Evolutionary conservation across 1,284 basidiomycete genomes (phyloP).

Genomic region (Melampsora larici-populina): DNA sequence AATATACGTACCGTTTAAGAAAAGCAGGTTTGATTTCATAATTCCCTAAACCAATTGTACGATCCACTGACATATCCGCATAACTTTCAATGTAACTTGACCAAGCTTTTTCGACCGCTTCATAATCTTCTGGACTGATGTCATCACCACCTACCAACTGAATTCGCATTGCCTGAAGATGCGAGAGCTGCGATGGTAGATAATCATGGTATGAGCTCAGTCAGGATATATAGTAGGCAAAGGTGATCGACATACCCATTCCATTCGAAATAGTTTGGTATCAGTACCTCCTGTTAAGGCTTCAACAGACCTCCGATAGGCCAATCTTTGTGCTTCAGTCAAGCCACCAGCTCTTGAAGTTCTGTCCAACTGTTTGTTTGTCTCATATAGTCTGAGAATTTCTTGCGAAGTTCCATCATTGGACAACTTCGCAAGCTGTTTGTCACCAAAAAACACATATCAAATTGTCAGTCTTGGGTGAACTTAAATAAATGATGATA

Average conservation of each 20-base stretch:
- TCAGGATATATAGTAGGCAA: background rate
- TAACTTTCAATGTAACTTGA: conserved; percentile 49
- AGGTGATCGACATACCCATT: conserved; percentile 46
- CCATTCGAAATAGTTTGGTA: conserved; percentile 51
- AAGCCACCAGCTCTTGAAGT: background rate
- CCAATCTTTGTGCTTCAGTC: conserved; percentile 35
- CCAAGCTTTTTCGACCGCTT: conserved; percentile 48
- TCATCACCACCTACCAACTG: conserved; percentile 51
- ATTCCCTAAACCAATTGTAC: conserved; percentile 46
- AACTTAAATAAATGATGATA: background rate
- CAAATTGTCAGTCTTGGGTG: background rate
- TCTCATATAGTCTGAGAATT: conserved; percentile 23
- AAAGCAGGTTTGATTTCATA: conserved; percentile 39
- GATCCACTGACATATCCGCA: conserved; percentile 45
- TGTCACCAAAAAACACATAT: background rate
- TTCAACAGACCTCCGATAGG: conserved; percentile 38
- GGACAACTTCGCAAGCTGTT: conserved; percentile 33
- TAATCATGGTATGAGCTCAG: background rate
- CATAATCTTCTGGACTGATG: conserved; percentile 49
- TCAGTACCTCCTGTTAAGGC: conserved; percentile 46
- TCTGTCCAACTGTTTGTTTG: conserved; percentile 25
- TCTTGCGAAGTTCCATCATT: conserved; percentile 26
- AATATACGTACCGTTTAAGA: conserved; percentile 35
- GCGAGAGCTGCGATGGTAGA: background rate
- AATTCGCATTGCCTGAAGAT: conserved; percentile 46